phyloP scores from a whole-genome alignment of 1,284 basidiomycete genomes.

The Sporisorium iseilematis-ciliati region DNA sequence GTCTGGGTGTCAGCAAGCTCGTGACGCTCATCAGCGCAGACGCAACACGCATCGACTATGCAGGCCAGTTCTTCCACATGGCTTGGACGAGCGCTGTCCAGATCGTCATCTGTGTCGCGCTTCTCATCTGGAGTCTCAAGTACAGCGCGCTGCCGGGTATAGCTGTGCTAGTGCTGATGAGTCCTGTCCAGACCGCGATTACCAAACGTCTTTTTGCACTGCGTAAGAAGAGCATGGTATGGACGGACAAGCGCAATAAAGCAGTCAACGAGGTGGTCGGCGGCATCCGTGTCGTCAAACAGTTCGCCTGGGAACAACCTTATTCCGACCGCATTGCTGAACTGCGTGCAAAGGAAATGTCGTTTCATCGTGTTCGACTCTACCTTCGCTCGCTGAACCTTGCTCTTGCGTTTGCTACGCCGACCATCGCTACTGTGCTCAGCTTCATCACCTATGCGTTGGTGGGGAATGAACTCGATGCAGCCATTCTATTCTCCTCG shows the following conservation, averaged over 20 bases:
- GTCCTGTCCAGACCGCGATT: slow-evolving; percentile 47
- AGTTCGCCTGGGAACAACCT: slow-evolving; percentile 54
- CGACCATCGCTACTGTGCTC: slow-evolving; percentile 51
- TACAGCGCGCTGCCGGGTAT: slow-evolving; percentile 50
- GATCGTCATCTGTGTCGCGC: slow-evolving; percentile 41
- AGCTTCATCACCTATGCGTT: slow-evolving; percentile 73
- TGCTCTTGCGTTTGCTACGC: slow-evolving; percentile 45
- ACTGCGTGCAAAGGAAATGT: slow-evolving; percentile 74
- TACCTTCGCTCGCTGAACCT: slow-evolving; percentile 50
- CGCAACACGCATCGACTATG: slow-evolving; percentile 47
- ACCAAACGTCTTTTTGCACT: slow-evolving; percentile 46
- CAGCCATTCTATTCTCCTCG: slow-evolving; percentile 80
- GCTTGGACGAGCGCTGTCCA: slow-evolving; percentile 46
- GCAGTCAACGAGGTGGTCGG: slow-evolving; percentile 49
- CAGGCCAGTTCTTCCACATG: slow-evolving; percentile 49
- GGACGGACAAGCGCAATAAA: slow-evolving; percentile 35
- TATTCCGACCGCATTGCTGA: slow-evolving; percentile 73
- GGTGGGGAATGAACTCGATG: slow-evolving; percentile 77
- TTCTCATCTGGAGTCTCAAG: slow-evolving; percentile 61
- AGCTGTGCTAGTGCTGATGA: slow-evolving; percentile 72
- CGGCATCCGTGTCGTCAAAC: slow-evolving; percentile 51
- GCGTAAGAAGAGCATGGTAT: slow-evolving; percentile 37
- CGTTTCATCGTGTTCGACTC: slow-evolving; percentile 63
- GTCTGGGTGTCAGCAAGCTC: slow-evolving; percentile 75
- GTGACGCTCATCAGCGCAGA: slow-evolving; percentile 78